Percentiles rank a stretch among this genome's conserved stretches.
phyloP scores from a whole-genome alignment of 148 eudicot species.

The Rhododendron henanense region DNA sequence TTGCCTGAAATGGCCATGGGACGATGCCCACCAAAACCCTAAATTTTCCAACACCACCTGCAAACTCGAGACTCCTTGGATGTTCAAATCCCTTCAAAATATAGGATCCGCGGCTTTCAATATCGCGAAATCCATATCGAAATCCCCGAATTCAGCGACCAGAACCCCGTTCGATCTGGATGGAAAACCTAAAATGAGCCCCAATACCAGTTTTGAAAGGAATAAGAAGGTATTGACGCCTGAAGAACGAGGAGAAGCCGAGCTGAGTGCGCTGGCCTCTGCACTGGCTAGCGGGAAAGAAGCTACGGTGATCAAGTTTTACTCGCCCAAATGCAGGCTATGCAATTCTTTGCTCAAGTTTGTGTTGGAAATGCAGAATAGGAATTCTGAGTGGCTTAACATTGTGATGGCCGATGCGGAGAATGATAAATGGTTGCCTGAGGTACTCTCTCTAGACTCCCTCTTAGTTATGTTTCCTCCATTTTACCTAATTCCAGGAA shows the following conservation, averaged over 20 bases:
- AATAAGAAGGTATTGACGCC: conserved; percentile 26
- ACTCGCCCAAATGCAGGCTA: conserved; percentile 82
- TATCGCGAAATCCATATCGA: conserved; percentile 33
- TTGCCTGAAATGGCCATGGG: conserved; percentile 85
- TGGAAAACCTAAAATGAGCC: conserved; percentile 9
- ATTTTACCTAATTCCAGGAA: not conserved
- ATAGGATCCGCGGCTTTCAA: conserved; percentile 38
- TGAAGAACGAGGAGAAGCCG: conserved; percentile 78
- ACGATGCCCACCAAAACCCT: conserved; percentile 13
- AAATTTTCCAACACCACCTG: conserved; percentile 29
- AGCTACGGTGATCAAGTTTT: conserved; percentile 76
- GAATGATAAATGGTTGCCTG: conserved; percentile 85
- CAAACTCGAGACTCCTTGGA: conserved; percentile 59
- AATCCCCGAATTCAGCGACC: not conserved
- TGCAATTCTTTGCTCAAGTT: conserved; percentile 79
- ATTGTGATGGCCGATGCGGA: conserved; percentile 95
- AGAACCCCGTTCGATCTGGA: conserved; percentile 16
- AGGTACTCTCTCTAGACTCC: conserved; percentile 43
- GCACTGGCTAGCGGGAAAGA: conserved; percentile 76
- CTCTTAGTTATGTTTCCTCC: not conserved
- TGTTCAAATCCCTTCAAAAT: conserved; percentile 65
- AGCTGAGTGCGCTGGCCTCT: conserved; percentile 79
- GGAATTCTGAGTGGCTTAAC: conserved; percentile 78
- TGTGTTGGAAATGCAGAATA: conserved; percentile 66
- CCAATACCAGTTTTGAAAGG: conserved; percentile 7